phyloP scores from a whole-genome alignment of 768 basidiomycete species.

The Lentinus tigrinus region DNA sequence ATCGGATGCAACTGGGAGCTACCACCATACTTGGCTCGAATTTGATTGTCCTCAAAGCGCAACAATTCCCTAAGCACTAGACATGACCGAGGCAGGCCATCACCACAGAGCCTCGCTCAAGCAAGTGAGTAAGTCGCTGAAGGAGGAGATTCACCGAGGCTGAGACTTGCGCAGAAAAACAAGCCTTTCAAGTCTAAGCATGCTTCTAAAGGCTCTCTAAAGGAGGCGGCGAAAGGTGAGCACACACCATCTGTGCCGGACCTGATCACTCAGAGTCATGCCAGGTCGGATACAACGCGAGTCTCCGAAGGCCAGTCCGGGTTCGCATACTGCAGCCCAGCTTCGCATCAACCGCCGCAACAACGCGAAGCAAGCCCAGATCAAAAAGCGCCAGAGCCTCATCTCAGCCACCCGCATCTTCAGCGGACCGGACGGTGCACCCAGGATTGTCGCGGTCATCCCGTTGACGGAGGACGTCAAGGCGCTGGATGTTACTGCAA shows the following conservation, averaged over 20 bases:
- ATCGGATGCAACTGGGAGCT: no score
- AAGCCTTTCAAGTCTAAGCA: conserved; percentile 92
- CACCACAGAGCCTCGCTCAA: conserved; percentile 83
- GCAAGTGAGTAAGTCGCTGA: conserved; percentile 48
- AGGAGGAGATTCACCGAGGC: not conserved
- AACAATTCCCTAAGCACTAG: not conserved
- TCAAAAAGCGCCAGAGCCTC: conserved; percentile 65
- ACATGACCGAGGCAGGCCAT: conserved; percentile 50
- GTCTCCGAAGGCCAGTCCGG: conserved; percentile 50
- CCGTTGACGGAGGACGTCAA: conserved; percentile 73
- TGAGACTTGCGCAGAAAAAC: conserved; percentile 59
- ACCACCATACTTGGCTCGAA: no score
- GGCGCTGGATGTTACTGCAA: conserved; percentile 47
- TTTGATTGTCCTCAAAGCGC: no score
- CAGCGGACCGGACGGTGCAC: conserved; percentile 72
- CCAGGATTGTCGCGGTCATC: conserved; percentile 85
- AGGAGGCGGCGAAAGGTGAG: conserved; percentile 81
- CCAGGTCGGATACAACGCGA: conserved; percentile 58
- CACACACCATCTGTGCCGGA: not conserved
- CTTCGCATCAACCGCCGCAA: conserved; percentile 77
- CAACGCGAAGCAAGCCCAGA: conserved; percentile 80
- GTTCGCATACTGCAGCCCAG: conserved; percentile 58
- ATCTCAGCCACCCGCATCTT: conserved; percentile 77
- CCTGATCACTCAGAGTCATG: not conserved
- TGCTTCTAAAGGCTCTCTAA: conserved; percentile 80